phyloP scores from a whole-genome alignment of 2,329 filamentous ascomycete genomes.

The Aspergillus aculeatus region DNA sequence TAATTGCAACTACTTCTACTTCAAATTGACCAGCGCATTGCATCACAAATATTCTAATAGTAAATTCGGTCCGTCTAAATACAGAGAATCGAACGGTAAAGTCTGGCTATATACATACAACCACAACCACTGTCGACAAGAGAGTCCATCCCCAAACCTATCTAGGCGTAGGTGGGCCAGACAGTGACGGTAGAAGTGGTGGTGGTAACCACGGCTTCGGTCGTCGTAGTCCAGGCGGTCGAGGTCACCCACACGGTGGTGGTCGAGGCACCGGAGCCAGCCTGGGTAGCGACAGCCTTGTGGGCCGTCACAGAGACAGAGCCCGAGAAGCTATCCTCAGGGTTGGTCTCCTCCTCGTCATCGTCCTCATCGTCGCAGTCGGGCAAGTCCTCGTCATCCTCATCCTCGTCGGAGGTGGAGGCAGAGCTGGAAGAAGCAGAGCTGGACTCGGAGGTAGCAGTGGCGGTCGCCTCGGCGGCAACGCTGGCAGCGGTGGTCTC shows the following conservation, averaged over 20 bases:
- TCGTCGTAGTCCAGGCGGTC: constrained; percentile 7
- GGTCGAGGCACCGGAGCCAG: constrained; percentile 1
- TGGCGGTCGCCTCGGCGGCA: neutral
- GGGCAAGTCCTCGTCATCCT: constrained; percentile 1
- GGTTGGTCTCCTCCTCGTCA: neutral
- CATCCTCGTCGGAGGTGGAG: neutral
- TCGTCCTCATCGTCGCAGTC: neutral
- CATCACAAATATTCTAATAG: neutral
- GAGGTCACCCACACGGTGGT: constrained; percentile 7
- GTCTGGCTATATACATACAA: neutral
- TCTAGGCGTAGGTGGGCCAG: constrained; percentile 9
- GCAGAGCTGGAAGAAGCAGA: neutral
- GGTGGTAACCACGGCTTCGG: constrained; percentile 8
- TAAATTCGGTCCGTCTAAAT: neutral
- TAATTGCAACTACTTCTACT: neutral
- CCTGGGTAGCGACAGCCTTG: neutral
- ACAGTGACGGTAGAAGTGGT: constrained; percentile 11
- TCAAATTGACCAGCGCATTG: neutral
- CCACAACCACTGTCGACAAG: neutral
- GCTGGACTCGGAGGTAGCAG: neutral
- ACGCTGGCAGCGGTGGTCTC: neutral
- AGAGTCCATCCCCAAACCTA: neutral
- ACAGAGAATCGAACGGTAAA: neutral
- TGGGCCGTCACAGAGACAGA: neutral
- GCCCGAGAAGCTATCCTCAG: neutral